Percentiles rank a stretch among this genome's conserved stretches.
Conservation (phyloP, 192 early-diverging fungal genomes). For the Coemansia sp. region DNA sequence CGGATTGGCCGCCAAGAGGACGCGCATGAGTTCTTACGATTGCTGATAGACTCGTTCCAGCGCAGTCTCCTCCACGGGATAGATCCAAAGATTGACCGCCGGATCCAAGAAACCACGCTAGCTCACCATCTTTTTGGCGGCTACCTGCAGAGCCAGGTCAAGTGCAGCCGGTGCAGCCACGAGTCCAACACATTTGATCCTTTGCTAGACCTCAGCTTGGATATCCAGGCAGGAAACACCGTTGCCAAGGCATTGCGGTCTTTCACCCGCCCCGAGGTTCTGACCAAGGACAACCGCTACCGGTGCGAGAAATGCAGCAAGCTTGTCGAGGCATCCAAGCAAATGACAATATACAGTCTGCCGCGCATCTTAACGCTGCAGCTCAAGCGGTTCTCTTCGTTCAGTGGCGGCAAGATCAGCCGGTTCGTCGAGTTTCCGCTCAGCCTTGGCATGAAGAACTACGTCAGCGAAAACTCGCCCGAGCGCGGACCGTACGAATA, state of each 20-base stretch:
- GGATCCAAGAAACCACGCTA: conserved; percentile 70
- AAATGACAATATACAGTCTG: conserved; percentile 68
- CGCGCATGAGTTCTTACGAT: conserved; percentile 81
- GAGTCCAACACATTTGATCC: conserved; percentile 76
- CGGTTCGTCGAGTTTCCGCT: conserved; percentile 61
- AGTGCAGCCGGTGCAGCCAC: conserved; percentile 65
- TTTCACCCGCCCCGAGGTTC: conserved; percentile 68
- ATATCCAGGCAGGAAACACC: conserved; percentile 61
- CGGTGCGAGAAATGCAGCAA: conserved; percentile 76
- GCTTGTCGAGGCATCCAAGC: conserved; percentile 74
- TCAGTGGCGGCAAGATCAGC: conserved; percentile 65
- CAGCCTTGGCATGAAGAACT: conserved; percentile 56
- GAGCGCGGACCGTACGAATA: conserved; percentile 58
- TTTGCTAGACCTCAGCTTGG: conserved; percentile 72
- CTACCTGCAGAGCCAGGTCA: conserved; percentile 71
- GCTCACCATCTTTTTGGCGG: conserved; percentile 82
- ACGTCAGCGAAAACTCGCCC: conserved; percentile 42
- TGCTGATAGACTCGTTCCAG: conserved; percentile 66
- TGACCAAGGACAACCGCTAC: conserved; percentile 68
- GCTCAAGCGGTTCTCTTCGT: conserved; percentile 74
- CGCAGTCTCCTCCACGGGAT: conserved; percentile 55
- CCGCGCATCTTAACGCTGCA: conserved; percentile 74
- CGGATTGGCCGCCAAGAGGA: conserved; percentile 81
- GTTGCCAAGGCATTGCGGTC: conserved; percentile 64
- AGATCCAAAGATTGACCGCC: conserved; percentile 62